Conservation (phyloP, 176 grass and related monocot species). For the Tillandsia fasciculata region DNA sequence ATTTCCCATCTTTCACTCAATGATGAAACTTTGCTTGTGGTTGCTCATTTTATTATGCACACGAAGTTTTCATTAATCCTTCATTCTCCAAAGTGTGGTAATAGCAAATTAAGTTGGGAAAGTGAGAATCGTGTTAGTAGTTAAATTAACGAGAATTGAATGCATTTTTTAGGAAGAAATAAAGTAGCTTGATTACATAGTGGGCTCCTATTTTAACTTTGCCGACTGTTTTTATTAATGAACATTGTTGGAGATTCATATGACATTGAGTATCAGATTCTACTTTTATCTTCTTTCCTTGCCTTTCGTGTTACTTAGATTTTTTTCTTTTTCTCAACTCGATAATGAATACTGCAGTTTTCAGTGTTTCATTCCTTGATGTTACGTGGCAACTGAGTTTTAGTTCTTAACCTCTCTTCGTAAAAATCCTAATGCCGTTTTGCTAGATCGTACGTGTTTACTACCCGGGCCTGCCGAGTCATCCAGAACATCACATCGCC, state of each 20-base stretch:
- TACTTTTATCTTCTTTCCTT: neutral
- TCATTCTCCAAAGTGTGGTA: neutral
- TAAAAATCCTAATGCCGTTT: neutral
- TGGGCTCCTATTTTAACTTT: neutral
- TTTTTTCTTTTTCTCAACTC: too few relatives aligned
- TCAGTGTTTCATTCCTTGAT: neutral
- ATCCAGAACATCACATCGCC: conserved; percentile 97
- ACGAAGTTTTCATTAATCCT: neutral
- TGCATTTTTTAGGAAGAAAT: neutral
- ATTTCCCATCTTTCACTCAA: too few relatives aligned
- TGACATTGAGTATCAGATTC: neutral
- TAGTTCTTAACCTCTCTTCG: too few relatives aligned
- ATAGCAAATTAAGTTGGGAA: neutral
- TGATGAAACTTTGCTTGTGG: neutral
- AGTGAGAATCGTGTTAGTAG: neutral
- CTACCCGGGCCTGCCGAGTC: conserved; percentile 89
- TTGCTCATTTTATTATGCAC: neutral
- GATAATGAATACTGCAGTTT: too few relatives aligned
- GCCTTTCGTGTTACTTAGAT: neutral
- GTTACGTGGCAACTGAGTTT: too few relatives aligned
- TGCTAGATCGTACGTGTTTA: conserved; percentile 72
- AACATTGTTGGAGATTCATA: neutral
- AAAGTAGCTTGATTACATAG: neutral
- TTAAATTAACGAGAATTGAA: neutral
- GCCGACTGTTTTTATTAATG: neutral